Conservation (phyloP, 2,329 filamentous ascomycete species). For the Mollisia scopiformis region DNA sequence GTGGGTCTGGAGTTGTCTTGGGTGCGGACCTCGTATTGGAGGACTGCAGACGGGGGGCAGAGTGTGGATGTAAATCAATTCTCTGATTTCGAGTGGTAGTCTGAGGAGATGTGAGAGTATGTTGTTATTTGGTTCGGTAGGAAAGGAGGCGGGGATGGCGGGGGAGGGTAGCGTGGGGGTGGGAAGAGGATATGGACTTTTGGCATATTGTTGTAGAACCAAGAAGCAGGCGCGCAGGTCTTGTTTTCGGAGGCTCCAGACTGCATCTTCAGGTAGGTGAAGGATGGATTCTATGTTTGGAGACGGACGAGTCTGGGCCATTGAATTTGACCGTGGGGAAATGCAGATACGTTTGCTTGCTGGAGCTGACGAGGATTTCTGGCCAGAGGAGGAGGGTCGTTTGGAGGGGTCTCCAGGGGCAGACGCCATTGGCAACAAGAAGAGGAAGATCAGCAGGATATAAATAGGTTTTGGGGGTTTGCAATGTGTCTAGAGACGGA, state of each 20-base stretch:
- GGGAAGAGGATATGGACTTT: conserved; percentile 21
- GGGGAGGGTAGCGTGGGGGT: conserved; percentile 6
- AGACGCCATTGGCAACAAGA: neutral
- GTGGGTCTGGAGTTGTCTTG: conserved; percentile 31
- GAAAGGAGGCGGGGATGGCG: neutral
- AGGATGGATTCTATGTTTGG: conserved; percentile 22
- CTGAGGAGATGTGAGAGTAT: conserved; percentile 23
- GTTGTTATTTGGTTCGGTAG: neutral
- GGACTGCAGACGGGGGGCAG: conserved; percentile 19
- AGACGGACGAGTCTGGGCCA: neutral
- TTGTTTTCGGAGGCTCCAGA: conserved; percentile 29
- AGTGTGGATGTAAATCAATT: conserved; percentile 26
- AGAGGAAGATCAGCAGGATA: neutral
- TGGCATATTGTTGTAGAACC: conserved; percentile 27
- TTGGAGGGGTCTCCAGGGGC: conserved; percentile 5
- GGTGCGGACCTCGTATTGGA: conserved; percentile 30
- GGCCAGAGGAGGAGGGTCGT: neutral
- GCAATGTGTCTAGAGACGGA: neutral
- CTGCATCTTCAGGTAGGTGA: conserved; percentile 26
- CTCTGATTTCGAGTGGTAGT: conserved; percentile 30
- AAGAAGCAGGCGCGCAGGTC: conserved; percentile 30
- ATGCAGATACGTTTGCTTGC: conserved; percentile 12
- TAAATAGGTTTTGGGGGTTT: neutral
- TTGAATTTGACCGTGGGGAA: conserved; percentile 5
- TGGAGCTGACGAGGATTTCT: neutral